Evolutionary conservation across 371 early-diverging fungal species (phyloP).

Genomic region (Rhizopus delemar): DNA sequence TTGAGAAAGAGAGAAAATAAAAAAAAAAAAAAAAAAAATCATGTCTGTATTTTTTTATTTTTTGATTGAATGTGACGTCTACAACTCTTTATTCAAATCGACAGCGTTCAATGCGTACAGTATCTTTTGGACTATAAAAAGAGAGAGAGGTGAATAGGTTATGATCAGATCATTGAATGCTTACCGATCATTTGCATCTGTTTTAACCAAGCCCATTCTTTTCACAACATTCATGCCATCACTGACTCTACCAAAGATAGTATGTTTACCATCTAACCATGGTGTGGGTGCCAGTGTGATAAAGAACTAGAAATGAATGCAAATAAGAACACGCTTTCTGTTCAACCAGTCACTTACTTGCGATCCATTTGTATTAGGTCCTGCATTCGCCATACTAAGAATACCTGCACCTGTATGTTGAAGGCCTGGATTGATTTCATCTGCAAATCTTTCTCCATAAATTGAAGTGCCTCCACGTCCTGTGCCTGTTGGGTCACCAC

Average conservation of each 20-base stretch:
- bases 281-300: slow-evolving; percentile 69
- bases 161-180: too few species aligned
- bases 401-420: slow-evolving; percentile 83
- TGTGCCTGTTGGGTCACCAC: slow-evolving; percentile 60
- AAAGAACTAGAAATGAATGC: slow-evolving; percentile 49
- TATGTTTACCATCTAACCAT: slow-evolving; percentile 82
- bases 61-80: not conserved
- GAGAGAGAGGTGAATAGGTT: not conserved
- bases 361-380: slow-evolving; percentile 84
- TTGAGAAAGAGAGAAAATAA: not conserved
- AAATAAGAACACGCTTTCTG: not conserved
- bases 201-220: slow-evolving; percentile 71
- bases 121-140: slow-evolving; percentile 37
- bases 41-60: not conserved
- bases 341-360: slow-evolving; percentile 40
- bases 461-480: slow-evolving; percentile 69
- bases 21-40: not conserved
- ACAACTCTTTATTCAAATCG: slow-evolving; percentile 31
- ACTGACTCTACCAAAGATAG: slow-evolving; percentile 72
- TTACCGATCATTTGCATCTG: slow-evolving; percentile 55
- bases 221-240: slow-evolving; percentile 71
- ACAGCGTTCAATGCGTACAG: slow-evolving; percentile 40
- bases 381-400: slow-evolving; percentile 86
- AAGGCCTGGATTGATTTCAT: slow-evolving; percentile 72
- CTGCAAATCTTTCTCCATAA: slow-evolving; percentile 70